A percentile compares a stretch with the other conserved stretches of the same genome.
Evolutionary conservation across 257 asterid species (phyloP).

Genomic region (Nicotiana attenuata): DNA sequence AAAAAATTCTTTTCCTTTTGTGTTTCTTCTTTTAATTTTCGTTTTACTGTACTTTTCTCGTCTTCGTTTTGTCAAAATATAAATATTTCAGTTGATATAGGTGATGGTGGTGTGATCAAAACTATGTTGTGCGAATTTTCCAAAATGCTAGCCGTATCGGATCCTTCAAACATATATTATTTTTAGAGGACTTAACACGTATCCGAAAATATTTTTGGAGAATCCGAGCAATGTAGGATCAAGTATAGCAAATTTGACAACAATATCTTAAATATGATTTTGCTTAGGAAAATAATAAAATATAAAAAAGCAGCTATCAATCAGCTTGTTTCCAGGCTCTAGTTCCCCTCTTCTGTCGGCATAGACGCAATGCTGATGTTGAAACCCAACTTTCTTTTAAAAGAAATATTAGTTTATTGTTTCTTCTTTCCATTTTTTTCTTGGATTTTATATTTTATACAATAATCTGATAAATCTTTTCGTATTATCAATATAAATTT

Average conservation of each 20-base stretch:
- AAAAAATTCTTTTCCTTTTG: too few relatives aligned
- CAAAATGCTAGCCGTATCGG: too few relatives aligned
- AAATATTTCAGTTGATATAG: background rate
- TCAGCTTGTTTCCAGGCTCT: conserved; percentile 4
- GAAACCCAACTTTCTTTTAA: background rate
- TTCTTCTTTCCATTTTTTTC: background rate
- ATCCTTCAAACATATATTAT: too few relatives aligned
- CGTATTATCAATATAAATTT: too few relatives aligned
- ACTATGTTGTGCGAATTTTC: rapidly evolving
- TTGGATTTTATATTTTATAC: background rate
- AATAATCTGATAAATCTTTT: too few relatives aligned
- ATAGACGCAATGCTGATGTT: background rate
- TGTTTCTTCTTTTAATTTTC: conserved; percentile 10
- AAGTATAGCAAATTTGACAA: background rate
- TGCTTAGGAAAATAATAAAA: background rate
- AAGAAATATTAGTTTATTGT: background rate
- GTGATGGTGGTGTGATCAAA: background rate
- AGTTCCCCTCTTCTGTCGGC: background rate
- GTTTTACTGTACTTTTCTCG: background rate
- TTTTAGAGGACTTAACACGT: too few relatives aligned
- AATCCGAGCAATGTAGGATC: too few relatives aligned
- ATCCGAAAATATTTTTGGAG: too few relatives aligned
- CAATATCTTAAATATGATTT: background rate
- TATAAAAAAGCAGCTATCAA: background rate
- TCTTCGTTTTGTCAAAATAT: background rate